Evolutionary conservation across 371 early-diverging fungal genomes (phyloP).

Genomic region (Mortierella sp.): DNA sequence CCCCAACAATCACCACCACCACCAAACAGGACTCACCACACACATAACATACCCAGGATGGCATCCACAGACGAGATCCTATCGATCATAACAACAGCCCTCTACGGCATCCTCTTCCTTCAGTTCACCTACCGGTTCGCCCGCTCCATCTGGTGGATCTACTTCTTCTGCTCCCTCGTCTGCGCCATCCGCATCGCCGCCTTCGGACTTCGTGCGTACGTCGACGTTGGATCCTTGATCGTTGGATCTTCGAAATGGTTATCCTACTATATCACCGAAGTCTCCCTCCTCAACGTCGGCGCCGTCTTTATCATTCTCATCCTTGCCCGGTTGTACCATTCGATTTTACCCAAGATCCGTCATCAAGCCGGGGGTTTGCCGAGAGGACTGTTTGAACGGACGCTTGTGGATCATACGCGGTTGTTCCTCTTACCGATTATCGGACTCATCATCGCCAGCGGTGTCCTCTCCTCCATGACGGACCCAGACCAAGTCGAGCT

Average conservation of each 20-base stretch:
- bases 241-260: neutral
- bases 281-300: slow-evolving; percentile 23
- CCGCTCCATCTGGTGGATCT: slow-evolving; percentile 27
- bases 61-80: slow-evolving; percentile 22
- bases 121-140: slow-evolving; percentile 23
- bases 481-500: neutral
- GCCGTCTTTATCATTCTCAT: slow-evolving; percentile 29
- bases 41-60: neutral
- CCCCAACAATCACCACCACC: neutral
- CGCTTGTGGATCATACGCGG: slow-evolving; percentile 23
- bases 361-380: neutral
- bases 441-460: slow-evolving; percentile 19
- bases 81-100: slow-evolving; percentile 19
- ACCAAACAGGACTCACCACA: neutral
- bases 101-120: slow-evolving; percentile 17
- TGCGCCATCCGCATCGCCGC: slow-evolving; percentile 32
- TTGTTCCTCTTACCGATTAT: slow-evolving; percentile 29
- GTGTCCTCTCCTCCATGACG: slow-evolving; percentile 10
- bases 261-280: slow-evolving; percentile 14
- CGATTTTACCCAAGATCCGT: slow-evolving; percentile 36
- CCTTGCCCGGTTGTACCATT: slow-evolving; percentile 25
- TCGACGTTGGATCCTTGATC: neutral
- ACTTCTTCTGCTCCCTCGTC: slow-evolving; percentile 26
- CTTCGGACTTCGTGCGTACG: slow-evolving; percentile 30
- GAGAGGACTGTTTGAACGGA: slow-evolving; percentile 13